phyloP scores from a whole-genome alignment of 352 stramenopile species.

The Phytophthora pistaciae region DNA sequence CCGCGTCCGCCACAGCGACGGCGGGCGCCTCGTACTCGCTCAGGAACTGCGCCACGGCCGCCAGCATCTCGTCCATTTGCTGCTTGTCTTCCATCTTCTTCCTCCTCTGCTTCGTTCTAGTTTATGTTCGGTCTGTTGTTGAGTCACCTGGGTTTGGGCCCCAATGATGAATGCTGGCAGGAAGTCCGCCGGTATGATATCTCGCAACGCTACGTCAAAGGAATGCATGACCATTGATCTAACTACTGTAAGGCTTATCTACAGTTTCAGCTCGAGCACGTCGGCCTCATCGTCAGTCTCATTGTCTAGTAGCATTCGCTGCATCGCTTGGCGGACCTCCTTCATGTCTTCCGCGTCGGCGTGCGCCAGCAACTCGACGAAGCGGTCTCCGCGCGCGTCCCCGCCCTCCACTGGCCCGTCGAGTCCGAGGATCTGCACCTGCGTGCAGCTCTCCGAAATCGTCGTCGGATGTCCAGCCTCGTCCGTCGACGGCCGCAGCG shows the following conservation, averaged over 20 bases:
- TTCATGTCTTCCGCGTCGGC: conserved; percentile 7
- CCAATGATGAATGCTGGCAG: neutral
- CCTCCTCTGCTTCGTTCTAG: conserved; percentile 1
- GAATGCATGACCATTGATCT: neutral
- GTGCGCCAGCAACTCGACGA: conserved; percentile 14
- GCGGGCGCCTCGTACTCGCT: conserved; percentile 25
- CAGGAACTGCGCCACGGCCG: conserved; percentile 27
- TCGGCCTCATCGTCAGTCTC: neutral
- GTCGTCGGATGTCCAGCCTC: neutral
- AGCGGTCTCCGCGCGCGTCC: neutral
- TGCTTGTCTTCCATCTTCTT: conserved; percentile 29
- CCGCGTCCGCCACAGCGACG: neutral
- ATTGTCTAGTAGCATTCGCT: neutral
- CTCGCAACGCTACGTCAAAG: neutral
- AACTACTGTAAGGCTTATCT: neutral
- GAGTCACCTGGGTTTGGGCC: neutral
- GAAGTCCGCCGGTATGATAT: conserved; percentile 8
- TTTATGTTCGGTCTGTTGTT: conserved; percentile 19
- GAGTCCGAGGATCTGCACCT: conserved; percentile 1
- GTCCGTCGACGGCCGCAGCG: conserved; percentile 13
- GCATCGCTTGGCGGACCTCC: conserved; percentile 1
- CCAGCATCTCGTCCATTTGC: conserved; percentile 31
- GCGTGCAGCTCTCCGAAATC: conserved; percentile 7
- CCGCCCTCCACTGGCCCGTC: neutral
- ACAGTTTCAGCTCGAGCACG: conserved; percentile 10